Evolutionary conservation across 2,329 filamentous ascomycete species (phyloP).

Genomic region (Fusarium nurragi): DNA sequence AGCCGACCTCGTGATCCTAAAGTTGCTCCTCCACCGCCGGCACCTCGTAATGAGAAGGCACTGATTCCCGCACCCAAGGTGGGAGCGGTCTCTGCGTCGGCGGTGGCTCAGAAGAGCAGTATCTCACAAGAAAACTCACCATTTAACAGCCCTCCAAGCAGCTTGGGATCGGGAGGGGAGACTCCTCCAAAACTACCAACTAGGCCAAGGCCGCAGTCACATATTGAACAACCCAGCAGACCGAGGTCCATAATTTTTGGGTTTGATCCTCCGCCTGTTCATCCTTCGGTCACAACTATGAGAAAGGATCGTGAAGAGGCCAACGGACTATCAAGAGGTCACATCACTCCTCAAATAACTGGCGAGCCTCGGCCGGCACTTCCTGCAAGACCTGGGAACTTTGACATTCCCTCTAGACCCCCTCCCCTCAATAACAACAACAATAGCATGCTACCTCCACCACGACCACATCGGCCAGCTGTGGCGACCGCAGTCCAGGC

Average conservation of each 20-base stretch:
- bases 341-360: conserved; percentile 53
- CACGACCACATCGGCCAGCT: conserved; percentile 56
- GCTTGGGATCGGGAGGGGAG: conserved; percentile 66
- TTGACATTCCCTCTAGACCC: conserved; percentile 37
- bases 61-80: conserved; percentile 47
- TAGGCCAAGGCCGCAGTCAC: conserved; percentile 58
- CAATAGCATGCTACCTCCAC: conserved; percentile 51
- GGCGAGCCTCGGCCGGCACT: conserved; percentile 59
- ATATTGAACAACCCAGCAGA: conserved; percentile 36
- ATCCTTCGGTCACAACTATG: conserved; percentile 58
- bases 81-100: conserved; percentile 18
- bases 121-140: conserved; percentile 69
- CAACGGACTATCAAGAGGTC: conserved; percentile 51
- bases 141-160: conserved; percentile 86
- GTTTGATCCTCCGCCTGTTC: conserved; percentile 64
- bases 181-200: conserved; percentile 60
- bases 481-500: conserved; percentile 37
- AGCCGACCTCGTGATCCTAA: conserved; percentile 59
- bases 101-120: conserved; percentile 25
- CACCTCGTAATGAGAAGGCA: conserved; percentile 81
- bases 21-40: conserved; percentile 70
- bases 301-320: conserved; percentile 58
- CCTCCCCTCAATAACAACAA: conserved; percentile 25
- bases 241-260: conserved; percentile 35
- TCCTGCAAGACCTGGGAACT: conserved; percentile 58